Conservation (phyloP, 345 rosid genomes). For the Hibiscus syriacus region DNA sequence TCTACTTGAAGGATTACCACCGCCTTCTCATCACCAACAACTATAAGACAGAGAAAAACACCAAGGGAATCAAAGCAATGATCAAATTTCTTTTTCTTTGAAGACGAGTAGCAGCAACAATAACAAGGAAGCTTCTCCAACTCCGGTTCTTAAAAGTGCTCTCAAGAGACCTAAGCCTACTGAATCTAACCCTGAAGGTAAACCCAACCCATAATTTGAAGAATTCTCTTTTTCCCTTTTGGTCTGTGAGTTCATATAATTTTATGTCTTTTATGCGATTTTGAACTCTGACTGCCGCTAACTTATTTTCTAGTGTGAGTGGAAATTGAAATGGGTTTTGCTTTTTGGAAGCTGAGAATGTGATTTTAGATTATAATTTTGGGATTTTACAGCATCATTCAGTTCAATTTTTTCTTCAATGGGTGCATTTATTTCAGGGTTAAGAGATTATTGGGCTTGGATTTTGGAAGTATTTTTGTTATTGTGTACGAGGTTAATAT, state of each 20-base stretch:
- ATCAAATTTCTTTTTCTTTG: constrained; percentile 4
- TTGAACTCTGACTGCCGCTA: neutral
- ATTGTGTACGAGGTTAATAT: neutral
- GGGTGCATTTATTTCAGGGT: neutral
- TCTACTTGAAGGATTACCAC: constrained; percentile 81
- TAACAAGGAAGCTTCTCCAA: constrained; percentile 24
- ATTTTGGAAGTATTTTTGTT: neutral
- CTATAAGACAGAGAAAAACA: constrained; percentile 5
- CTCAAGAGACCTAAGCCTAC: constrained; percentile 63
- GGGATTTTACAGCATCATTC: neutral
- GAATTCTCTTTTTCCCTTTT: too few relatives aligned
- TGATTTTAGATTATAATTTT: neutral
- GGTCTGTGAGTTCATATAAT: neutral
- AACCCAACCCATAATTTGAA: neutral
- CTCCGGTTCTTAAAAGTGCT: constrained; percentile 64
- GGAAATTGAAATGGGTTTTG: constrained; percentile 4
- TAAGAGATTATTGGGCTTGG: neutral
- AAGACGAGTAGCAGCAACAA: constrained; percentile 7
- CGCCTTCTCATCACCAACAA: constrained; percentile 51
- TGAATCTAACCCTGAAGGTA: constrained; percentile 23
- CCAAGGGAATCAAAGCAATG: neutral
- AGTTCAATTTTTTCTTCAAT: neutral
- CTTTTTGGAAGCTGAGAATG: neutral
- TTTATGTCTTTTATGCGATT: neutral
- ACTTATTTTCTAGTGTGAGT: constrained; percentile 4